phyloP scores from a whole-genome alignment of 106 monocot genomes.

The Chionographis japonica region DNA sequence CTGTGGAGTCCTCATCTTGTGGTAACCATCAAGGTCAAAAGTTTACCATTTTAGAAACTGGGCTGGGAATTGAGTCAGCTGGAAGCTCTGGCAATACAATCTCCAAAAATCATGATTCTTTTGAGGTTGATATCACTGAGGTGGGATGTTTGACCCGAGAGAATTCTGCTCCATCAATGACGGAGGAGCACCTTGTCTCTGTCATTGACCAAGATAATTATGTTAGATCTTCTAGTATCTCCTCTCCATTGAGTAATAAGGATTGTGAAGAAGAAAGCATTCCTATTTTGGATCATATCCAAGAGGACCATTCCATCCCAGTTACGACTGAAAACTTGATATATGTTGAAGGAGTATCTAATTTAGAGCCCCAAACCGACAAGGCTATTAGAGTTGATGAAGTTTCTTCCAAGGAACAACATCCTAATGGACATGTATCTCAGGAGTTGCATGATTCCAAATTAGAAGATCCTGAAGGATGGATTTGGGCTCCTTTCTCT shows the following conservation, averaged over 20 bases:
- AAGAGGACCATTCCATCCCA: slow-evolving; percentile 14
- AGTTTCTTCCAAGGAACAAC: background rate
- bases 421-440: background rate
- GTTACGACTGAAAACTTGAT: slow-evolving; percentile 6
- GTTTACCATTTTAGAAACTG: slow-evolving; percentile 4
- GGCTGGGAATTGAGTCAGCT: slow-evolving; percentile 7
- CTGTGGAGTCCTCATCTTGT: slow-evolving; percentile 14
- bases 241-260: background rate
- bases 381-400: background rate
- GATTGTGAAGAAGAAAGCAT: slow-evolving; percentile 11
- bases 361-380: slow-evolving; percentile 6
- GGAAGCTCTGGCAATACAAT: slow-evolving; percentile 6
- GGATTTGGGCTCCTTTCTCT: slow-evolving; percentile 74
- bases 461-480: slow-evolving; percentile 26
- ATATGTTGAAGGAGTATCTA: slow-evolving; percentile 2
- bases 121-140: slow-evolving; percentile 7
- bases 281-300: slow-evolving; percentile 16
- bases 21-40: slow-evolving; percentile 12
- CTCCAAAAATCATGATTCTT: background rate
- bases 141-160: background rate
- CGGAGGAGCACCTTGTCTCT: background rate
- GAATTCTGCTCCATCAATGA: background rate
- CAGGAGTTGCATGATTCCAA: slow-evolving; percentile 10
- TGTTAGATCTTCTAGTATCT: background rate
- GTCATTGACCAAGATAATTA: background rate